Evolutionary conservation across 345 rosid species (phyloP).

Genomic region (Salix suchowensis): DNA sequence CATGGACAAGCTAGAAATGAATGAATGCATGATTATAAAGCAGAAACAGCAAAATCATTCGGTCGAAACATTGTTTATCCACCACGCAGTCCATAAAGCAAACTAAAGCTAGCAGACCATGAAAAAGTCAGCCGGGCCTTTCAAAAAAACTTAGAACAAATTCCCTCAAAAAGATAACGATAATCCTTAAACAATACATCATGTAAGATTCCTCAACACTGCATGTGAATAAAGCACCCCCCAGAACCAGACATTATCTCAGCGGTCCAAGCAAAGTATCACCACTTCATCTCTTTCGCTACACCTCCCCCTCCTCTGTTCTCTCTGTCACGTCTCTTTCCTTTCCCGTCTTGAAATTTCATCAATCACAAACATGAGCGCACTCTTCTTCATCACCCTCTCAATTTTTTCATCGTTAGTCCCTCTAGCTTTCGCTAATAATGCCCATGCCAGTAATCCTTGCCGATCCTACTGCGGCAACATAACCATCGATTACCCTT

Average conservation of each 20-base stretch:
- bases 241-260: neutral
- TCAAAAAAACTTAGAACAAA: neutral
- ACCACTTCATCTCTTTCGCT: neutral
- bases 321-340: neutral
- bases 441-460: conserved; percentile 11
- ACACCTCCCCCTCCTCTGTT: neutral
- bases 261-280: conserved; percentile 45
- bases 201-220: conserved; percentile 15
- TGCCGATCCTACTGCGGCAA: conserved; percentile 87
- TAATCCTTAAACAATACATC: neutral
- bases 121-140: neutral
- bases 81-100: conserved; percentile 13
- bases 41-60: conserved; percentile 16
- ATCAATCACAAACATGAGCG: conserved; percentile 12
- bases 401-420: conserved; percentile 8
- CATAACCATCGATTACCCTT: conserved; percentile 75
- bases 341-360: neutral
- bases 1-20: conserved; percentile 2
- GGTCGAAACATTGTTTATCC: neutral
- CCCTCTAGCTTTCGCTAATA: conserved; percentile 12
- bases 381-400: conserved; percentile 11
- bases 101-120: conserved; percentile 17
- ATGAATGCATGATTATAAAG: conserved; percentile 12
- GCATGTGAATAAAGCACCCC: conserved; percentile 25
- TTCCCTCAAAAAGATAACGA: neutral